Evolutionary conservation across 2,329 filamentous ascomycete genomes (phyloP).

Genomic region (Phialophora macrospora): DNA sequence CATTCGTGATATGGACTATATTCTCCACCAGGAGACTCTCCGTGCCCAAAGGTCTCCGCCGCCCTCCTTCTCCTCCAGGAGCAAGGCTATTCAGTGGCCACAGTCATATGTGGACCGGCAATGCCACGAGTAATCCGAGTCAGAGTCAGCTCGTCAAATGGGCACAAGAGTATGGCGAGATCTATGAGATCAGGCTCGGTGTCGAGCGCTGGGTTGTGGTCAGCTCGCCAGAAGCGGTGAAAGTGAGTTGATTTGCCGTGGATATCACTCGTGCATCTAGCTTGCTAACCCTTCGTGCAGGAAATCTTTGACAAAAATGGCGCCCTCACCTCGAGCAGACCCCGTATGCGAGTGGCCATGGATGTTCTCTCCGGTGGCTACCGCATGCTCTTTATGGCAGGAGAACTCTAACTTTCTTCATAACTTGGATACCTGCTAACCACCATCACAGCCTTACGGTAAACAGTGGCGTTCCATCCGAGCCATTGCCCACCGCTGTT

Average conservation of each 20-base stretch:
- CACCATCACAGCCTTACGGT: conserved; percentile 9
- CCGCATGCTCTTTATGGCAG: conserved; percentile 24
- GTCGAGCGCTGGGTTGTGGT: conserved; percentile 25
- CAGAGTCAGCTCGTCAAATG: conserved; percentile 30
- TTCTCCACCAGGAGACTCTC: not conserved
- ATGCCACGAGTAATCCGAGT: conserved; percentile 18
- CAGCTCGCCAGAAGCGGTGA: conserved; percentile 22
- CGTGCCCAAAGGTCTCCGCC: conserved; percentile 19
- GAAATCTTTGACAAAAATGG: conserved; percentile 18
- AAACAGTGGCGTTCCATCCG: conserved; percentile 17
- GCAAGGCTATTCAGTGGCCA: conserved; percentile 20
- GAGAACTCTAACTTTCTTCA: not conserved
- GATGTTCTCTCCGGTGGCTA: conserved; percentile 20
- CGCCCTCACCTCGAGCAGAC: conserved; percentile 2
- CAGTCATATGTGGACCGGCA: conserved; percentile 17
- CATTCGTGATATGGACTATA: not conserved
- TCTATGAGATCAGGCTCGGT: conserved; percentile 30
- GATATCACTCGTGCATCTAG: not conserved
- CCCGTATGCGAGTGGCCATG: conserved; percentile 8
- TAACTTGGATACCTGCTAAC: not conserved
- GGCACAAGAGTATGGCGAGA: conserved; percentile 32
- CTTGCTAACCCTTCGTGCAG: conserved; percentile 2
- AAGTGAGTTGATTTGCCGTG: not conserved
- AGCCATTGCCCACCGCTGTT: conserved; percentile 11
- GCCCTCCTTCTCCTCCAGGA: conserved; percentile 16